Evolutionary conservation across 345 rosid species (phyloP), one percentile per base, ranked within the genome.

Genomic region (Eucalyptus erythrocorys): DNA sequence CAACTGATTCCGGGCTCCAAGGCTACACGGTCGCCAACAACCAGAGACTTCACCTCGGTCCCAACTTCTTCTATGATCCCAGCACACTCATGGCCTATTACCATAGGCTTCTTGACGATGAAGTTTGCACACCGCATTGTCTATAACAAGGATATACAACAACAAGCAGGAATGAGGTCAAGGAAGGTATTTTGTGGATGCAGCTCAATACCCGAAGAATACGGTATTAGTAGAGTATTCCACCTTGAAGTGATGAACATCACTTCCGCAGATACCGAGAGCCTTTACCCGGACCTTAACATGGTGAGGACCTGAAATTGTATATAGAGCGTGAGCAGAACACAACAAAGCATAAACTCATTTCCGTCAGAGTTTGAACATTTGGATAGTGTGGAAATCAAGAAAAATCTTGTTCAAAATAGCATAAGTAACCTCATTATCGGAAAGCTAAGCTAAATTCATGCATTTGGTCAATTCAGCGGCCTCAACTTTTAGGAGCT

Each of bases 31-130:
- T 98, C 99, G 48, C 97, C 97, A 0, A 94, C 93, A 26, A 91
- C 95, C 85, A 96, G 92, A 88, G 93, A 90, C 85, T 92, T 95
- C 88, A 98, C 99, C 92, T 93, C 95, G 19, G 93, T 92, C 84
- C 98, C 99, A n/a, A 96, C 93, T 91, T 96, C 95, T 91, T 95
- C 98, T 89, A 97, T 90, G 91, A 97, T 89, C 89, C 99, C 99
- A 87, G 99, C 99, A 92, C 97, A 96, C 91, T 98, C 99, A 87
- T 95, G 99, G 59, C 99, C 99, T 40, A 98, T 95, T 81, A 97
- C 98, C 99, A 98, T 98, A 1, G 99, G 99, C 93, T 97, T 95
- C 93, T 96, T 94, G 90, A 97, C 99, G 3, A 95, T 89, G 89
- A 95, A 97, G 92, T 95, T 91, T 21, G 97, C 99, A 53, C 94